These are phyloP conservation scores for Sugiyamaella sp. DNA, from an alignment of 1,139 yeast genomes.

Conservation along the genomic window DNA sequence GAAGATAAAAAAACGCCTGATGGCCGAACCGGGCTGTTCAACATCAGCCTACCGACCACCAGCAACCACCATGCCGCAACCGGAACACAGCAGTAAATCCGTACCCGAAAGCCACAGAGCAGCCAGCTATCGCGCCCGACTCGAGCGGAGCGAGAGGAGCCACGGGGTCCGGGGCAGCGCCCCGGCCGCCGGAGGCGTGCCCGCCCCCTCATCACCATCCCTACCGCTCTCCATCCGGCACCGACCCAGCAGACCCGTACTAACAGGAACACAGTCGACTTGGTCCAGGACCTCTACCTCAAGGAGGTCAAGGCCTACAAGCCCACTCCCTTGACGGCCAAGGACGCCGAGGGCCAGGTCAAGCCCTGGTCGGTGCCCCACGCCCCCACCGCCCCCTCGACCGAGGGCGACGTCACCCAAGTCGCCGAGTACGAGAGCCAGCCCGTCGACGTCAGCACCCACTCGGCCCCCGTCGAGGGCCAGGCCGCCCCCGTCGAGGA, in stretches of 20 bases:
- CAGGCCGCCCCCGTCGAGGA: constrained; percentile 49
- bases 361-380: constrained; percentile 79
- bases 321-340: constrained; percentile 73
- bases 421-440: constrained; percentile 73
- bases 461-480: constrained; percentile 48
- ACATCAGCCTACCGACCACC: too few relatives aligned
- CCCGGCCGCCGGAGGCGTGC: background rate
- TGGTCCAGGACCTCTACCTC: constrained; percentile 83
- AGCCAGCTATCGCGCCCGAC: too few relatives aligned
- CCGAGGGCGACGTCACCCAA: constrained; percentile 72
- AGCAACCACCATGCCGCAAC: too few relatives aligned
- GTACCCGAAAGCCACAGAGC: too few relatives aligned
- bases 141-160: background rate
- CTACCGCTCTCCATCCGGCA: too few relatives aligned
- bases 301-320: constrained; percentile 86
- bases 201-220: too few relatives aligned
- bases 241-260: constrained; percentile 11
- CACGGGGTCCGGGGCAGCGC: background rate
- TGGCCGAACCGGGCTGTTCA: too few relatives aligned
- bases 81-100: too few relatives aligned
- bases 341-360: constrained; percentile 78
- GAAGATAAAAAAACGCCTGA: too few relatives aligned
- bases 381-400: constrained; percentile 71
- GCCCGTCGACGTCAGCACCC: constrained; percentile 67
- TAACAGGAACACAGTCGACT: constrained; percentile 46